Conservation (phyloP, 805 yeast species). For the Pichia manshurica region DNA sequence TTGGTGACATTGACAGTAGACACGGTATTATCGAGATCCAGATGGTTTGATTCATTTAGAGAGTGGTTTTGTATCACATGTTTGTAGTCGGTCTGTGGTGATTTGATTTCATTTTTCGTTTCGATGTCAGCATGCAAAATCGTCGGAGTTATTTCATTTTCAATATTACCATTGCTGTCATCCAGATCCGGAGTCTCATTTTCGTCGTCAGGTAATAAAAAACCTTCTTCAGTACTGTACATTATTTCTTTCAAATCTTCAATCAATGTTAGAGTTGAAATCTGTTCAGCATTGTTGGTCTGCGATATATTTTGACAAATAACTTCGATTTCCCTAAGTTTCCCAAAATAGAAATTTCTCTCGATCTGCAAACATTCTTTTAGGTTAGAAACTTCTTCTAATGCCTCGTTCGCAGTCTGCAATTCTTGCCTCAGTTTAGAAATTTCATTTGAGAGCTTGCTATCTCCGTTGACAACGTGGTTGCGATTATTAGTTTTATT, state of each 20-base stretch:
- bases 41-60: background rate
- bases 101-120: background rate
- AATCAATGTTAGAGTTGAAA: slow-evolving; percentile 36
- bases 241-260: slow-evolving; percentile 68
- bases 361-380: slow-evolving; percentile 71
- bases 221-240: slow-evolving; percentile 81
- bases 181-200: background rate
- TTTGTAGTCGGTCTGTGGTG: background rate
- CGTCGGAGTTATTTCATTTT: background rate
- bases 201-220: slow-evolving; percentile 49
- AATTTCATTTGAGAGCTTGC: background rate
- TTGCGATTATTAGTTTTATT: no score
- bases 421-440: slow-evolving; percentile 37
- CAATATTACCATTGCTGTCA: background rate
- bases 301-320: slow-evolving; percentile 54
- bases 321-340: slow-evolving; percentile 82
- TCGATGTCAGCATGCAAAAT: background rate
- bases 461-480: background rate
- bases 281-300: slow-evolving; percentile 23
- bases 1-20: background rate
- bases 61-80: background rate
- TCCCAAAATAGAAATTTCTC: slow-evolving; percentile 84
- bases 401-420: slow-evolving; percentile 45
- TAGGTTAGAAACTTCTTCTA: slow-evolving; percentile 51
- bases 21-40: background rate